Evolutionary conservation across 2,329 filamentous ascomycete species (phyloP).

Genomic region (Cercospora berteroae): DNA sequence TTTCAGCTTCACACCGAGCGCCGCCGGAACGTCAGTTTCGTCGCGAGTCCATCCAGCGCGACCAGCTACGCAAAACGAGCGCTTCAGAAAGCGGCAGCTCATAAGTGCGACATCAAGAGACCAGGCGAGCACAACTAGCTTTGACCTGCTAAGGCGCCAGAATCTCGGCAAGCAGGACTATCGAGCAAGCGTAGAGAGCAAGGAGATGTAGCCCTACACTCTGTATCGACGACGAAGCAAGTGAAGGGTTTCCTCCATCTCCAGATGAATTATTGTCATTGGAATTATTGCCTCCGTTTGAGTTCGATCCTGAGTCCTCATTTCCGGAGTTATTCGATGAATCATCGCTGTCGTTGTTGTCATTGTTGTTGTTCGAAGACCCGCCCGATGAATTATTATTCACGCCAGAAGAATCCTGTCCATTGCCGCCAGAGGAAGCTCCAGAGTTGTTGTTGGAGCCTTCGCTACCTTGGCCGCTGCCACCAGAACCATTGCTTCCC

Average conservation of each 20-base stretch:
- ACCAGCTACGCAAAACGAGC: not conserved
- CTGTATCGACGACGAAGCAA: not conserved
- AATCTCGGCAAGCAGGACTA: not conserved
- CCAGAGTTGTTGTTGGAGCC: not conserved
- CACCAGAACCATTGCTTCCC: not conserved
- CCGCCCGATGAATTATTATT: not conserved
- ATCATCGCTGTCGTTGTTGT: not conserved
- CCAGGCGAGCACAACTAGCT: not conserved
- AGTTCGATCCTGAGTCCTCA: not conserved
- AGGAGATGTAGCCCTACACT: not conserved
- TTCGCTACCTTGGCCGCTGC: not conserved
- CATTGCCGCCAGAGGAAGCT: not conserved
- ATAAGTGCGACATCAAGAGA: not conserved
- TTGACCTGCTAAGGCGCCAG: too few species aligned
- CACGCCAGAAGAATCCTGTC: not conserved
- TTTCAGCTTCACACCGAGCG: not conserved
- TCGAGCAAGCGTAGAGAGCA: not conserved
- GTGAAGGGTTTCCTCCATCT: not conserved
- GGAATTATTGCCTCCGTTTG: not conserved
- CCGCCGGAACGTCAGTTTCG: not conserved
- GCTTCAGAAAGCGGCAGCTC: not conserved
- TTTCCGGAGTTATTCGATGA: not conserved
- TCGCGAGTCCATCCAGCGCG: not conserved
- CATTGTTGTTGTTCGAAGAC: not conserved
- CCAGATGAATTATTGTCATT: not conserved